These are phyloP conservation scores for Tagetes erecta DNA, from an alignment of 129 eudicot genomes.

Conservation along the genomic window DNA sequence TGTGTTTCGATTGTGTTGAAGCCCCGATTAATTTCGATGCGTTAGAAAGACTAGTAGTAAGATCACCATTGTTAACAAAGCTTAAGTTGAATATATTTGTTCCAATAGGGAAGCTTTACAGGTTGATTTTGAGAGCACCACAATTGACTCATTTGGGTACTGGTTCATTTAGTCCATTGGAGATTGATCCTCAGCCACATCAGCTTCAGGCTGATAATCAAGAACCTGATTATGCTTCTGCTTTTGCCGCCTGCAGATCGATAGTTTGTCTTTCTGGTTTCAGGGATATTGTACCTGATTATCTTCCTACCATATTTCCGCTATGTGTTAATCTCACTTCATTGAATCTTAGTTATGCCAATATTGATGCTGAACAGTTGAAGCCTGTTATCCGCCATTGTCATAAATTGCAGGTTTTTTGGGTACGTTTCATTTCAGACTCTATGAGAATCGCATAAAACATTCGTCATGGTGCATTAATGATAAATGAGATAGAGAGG, in stretches of 20 bases:
- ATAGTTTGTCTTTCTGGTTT: constrained; percentile 71
- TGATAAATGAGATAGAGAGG: too few species aligned
- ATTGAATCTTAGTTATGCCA: constrained; percentile 68
- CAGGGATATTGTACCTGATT: constrained; percentile 50
- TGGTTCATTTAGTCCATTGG: constrained; percentile 52
- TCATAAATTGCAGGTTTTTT: constrained; percentile 68
- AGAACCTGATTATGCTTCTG: constrained; percentile 57
- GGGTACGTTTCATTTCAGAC: constrained; percentile 44
- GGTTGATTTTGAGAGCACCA: constrained; percentile 60
- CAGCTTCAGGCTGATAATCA: constrained; percentile 43
- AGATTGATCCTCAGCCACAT: background rate
- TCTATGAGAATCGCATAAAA: too few species aligned
- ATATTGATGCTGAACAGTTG: constrained; percentile 51
- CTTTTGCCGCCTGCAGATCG: constrained; percentile 72
- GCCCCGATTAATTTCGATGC: constrained; percentile 53
- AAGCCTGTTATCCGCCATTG: constrained; percentile 60
- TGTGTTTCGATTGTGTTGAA: constrained; percentile 71
- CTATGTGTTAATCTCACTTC: constrained; percentile 72
- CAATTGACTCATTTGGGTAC: constrained; percentile 80
- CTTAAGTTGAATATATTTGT: constrained; percentile 58
- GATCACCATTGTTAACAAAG: constrained; percentile 63
- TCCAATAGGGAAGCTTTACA: constrained; percentile 53
- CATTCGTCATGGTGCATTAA: too few species aligned
- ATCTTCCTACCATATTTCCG: constrained; percentile 51
- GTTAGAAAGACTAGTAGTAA: constrained; percentile 60